These are phyloP conservation scores for Candida maltosa DNA, from an alignment of 805 yeast species.

Conservation along the genomic window DNA sequence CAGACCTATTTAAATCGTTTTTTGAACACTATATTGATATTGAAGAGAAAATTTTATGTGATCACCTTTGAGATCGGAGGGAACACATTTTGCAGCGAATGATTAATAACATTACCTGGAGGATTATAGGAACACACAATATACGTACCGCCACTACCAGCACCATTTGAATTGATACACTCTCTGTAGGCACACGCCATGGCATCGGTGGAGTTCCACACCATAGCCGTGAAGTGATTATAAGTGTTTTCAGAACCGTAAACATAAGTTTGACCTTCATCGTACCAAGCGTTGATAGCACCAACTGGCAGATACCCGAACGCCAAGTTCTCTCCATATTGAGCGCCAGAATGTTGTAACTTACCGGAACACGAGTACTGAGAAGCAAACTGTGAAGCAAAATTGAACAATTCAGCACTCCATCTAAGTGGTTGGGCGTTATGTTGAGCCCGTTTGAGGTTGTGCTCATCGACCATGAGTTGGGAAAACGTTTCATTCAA, in stretches of 20 bases:
- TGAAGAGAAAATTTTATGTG: constrained; percentile 27
- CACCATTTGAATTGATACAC: constrained; percentile 47
- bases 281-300: constrained; percentile 39
- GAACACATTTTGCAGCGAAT: constrained; percentile 18
- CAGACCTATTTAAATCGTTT: constrained; percentile 59
- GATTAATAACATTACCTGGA: constrained; percentile 66
- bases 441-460: constrained; percentile 53
- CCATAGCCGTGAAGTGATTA: constrained; percentile 74
- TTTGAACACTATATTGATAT: constrained; percentile 38
- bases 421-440: constrained; percentile 51
- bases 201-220: constrained; percentile 62
- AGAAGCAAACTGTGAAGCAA: constrained; percentile 48
- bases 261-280: constrained; percentile 29
- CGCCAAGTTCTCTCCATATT: constrained; percentile 40
- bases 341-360: constrained; percentile 36
- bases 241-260: constrained; percentile 30
- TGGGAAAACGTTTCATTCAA: constrained; percentile 31
- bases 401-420: constrained; percentile 48
- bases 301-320: constrained; percentile 31
- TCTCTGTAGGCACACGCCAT: constrained; percentile 72
- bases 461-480: constrained; percentile 58
- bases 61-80: constrained; percentile 7
- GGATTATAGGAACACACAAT: constrained; percentile 73
- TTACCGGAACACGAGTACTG: constrained; percentile 46
- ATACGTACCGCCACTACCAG: constrained; percentile 49